phyloP scores from a whole-genome alignment of 2,329 filamentous ascomycete species.

The Xylariaceae sp. region DNA sequence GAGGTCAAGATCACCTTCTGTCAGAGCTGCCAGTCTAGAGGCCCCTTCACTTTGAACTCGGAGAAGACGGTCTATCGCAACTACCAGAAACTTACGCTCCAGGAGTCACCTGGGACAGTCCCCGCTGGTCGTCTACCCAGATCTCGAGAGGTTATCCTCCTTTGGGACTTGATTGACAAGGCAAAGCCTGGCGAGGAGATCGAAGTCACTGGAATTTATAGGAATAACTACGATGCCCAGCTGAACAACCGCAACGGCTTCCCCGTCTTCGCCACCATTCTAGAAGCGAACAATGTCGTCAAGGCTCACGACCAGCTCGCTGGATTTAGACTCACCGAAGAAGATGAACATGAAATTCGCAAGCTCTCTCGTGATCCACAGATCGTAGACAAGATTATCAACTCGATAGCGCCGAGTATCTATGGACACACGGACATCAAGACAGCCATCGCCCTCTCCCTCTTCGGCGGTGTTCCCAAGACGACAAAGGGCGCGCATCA shows the following conservation, averaged over 20 bases:
- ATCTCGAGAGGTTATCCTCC: constrained; percentile 88
- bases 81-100: constrained; percentile 95
- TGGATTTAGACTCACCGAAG: constrained; percentile 91
- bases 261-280: constrained; percentile 94
- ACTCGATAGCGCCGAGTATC: constrained; percentile 94
- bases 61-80: constrained; percentile 99
- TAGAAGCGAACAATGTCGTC: constrained; percentile 96
- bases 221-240: constrained; percentile 97
- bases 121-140: constrained; percentile 92
- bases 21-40: constrained; percentile 92
- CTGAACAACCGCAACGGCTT: constrained; percentile 99
- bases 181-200: constrained; percentile 98
- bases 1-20: constrained; percentile 97
- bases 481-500: constrained; percentile 84
- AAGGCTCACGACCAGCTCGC: constrained; percentile 97
- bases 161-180: constrained; percentile 95
- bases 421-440: constrained; percentile 98
- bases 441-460: constrained; percentile 88
- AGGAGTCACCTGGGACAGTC: constrained; percentile 96
- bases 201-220: constrained; percentile 94
- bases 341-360: constrained; percentile 91
- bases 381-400: constrained; percentile 89
- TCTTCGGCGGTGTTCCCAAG: constrained; percentile 95
- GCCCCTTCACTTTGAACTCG: constrained; percentile 93
- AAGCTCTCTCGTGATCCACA: constrained; percentile 85